A percentile compares a stretch with the other conserved stretches of the same genome.
These are phyloP conservation scores for Sporothrix globosa DNA, from an alignment of 2,329 filamentous ascomycete genomes.

Conservation along the genomic window DNA sequence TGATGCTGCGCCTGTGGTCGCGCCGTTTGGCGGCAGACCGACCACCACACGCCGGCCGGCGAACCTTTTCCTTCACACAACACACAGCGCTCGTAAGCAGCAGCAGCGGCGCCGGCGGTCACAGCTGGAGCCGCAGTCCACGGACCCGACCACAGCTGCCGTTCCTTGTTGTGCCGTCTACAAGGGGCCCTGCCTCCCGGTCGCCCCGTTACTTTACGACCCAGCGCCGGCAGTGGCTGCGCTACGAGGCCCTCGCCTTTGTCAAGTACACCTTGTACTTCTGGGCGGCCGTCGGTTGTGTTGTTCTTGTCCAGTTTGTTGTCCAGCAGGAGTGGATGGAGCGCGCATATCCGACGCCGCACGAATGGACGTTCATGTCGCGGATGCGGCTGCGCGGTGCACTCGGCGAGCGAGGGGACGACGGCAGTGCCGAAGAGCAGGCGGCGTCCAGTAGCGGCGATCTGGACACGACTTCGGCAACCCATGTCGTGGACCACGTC, in stretches of 20 bases:
- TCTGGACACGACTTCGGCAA: slow-evolving; percentile 23
- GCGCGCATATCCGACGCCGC: slow-evolving; percentile 75
- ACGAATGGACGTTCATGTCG: slow-evolving; percentile 76
- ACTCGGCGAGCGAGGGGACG: slow-evolving; percentile 60
- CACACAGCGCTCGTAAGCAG: background rate
- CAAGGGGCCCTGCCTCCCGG: slow-evolving; percentile 35
- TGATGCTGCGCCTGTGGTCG: slow-evolving; percentile 23
- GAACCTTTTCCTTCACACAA: slow-evolving; percentile 29
- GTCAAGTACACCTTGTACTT: slow-evolving; percentile 68
- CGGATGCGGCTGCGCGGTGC: slow-evolving; percentile 70
- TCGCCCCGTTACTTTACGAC: slow-evolving; percentile 75
- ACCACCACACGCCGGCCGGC: slow-evolving; percentile 8
- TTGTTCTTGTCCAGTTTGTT: slow-evolving; percentile 65
- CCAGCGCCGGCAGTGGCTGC: slow-evolving; percentile 70
- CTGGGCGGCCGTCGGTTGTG: slow-evolving; percentile 65
- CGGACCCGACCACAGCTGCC: slow-evolving; percentile 51
- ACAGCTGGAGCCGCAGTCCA: slow-evolving; percentile 22
- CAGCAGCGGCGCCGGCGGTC: background rate
- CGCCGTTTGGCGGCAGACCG: slow-evolving; percentile 12
- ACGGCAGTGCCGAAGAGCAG: slow-evolving; percentile 44
- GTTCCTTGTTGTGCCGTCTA: slow-evolving; percentile 52
- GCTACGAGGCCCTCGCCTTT: slow-evolving; percentile 69
- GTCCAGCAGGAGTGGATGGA: slow-evolving; percentile 76
- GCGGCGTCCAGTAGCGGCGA: slow-evolving; percentile 2
- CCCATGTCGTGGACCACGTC: slow-evolving; percentile 68